Conservation (phyloP, 768 basidiomycete genomes). For the Dioszegia crocea region DNA sequence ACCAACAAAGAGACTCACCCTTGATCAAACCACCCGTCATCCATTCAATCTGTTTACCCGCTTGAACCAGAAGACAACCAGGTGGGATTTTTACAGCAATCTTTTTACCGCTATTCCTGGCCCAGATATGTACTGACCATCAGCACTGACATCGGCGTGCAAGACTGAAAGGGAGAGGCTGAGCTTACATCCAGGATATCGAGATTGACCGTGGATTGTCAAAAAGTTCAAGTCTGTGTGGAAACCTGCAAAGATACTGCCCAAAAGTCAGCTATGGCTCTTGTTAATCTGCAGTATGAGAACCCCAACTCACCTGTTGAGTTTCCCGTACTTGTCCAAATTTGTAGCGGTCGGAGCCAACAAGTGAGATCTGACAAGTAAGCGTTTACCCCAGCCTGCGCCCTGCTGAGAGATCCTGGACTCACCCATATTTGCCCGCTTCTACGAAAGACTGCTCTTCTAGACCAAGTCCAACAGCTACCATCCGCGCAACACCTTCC, state of each 20-base stretch:
- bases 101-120: constrained; percentile 83
- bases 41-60: constrained; percentile 92
- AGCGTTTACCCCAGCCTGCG: not conserved
- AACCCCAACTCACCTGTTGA: constrained; percentile 39
- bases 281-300: too few species aligned
- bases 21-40: constrained; percentile 68
- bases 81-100: constrained; percentile 81
- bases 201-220: constrained; percentile 48
- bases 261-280: not conserved
- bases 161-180: constrained; percentile 39
- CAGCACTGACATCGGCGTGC: not conserved
- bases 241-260: constrained; percentile 84
- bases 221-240: constrained; percentile 92
- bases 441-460: constrained; percentile 65
- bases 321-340: constrained; percentile 65
- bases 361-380: constrained; percentile 64
- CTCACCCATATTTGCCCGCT: constrained; percentile 79
- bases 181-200: constrained; percentile 52
- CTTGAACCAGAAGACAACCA: constrained; percentile 83
- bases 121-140: constrained; percentile 78
- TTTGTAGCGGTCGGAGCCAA: constrained; percentile 93
- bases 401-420: constrained; percentile 7
- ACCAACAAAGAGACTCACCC: constrained; percentile 18
- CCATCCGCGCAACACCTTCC: constrained; percentile 80
- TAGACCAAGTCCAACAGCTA: constrained; percentile 74